phyloP scores from a whole-genome alignment of 2,329 filamentous ascomycete genomes.

The Penicillium sp. region DNA sequence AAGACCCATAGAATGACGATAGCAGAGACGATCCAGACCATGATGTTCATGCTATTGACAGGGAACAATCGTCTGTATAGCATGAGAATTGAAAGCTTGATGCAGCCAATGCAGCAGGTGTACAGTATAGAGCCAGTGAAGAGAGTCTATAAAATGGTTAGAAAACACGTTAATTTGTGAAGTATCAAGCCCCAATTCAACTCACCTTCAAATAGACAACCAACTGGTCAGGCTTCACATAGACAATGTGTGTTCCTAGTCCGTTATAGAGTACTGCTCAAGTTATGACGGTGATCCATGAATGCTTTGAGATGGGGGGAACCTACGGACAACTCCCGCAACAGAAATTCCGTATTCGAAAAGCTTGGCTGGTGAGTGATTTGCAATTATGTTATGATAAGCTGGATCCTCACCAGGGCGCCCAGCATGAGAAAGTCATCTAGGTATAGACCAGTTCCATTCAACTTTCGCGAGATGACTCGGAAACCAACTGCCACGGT shows the following conservation, averaged over 20 bases:
- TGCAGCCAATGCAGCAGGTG: conserved; percentile 28
- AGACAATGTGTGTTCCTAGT: conserved; percentile 26
- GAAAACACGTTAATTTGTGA: neutral
- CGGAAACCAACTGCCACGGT: conserved; percentile 25
- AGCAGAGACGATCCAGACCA: conserved; percentile 21
- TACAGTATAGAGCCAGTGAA: conserved; percentile 31
- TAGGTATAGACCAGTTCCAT: conserved; percentile 13
- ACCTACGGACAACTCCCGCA: conserved; percentile 29
- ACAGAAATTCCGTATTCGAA: conserved; percentile 30
- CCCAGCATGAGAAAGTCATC: conserved; percentile 19
- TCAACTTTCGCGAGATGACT: conserved; percentile 24
- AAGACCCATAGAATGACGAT: conserved; percentile 32
- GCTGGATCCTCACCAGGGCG: conserved; percentile 13
- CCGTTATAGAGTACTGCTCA: conserved; percentile 27
- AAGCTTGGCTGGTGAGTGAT: conserved; percentile 7
- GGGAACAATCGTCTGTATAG: conserved; percentile 34
- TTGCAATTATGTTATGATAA: neutral
- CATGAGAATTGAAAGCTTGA: conserved; percentile 34
- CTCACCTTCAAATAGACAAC: conserved; percentile 29
- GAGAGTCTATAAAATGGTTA: conserved; percentile 19
- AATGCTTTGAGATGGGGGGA: too few relatives aligned
- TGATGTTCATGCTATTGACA: conserved; percentile 24
- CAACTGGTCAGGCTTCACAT: conserved; percentile 20
- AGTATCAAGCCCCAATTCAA: neutral
- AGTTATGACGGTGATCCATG: neutral